Evolutionary conservation across 331 rosid species (phyloP).

Genomic region (Pyracantha coccinea): DNA sequence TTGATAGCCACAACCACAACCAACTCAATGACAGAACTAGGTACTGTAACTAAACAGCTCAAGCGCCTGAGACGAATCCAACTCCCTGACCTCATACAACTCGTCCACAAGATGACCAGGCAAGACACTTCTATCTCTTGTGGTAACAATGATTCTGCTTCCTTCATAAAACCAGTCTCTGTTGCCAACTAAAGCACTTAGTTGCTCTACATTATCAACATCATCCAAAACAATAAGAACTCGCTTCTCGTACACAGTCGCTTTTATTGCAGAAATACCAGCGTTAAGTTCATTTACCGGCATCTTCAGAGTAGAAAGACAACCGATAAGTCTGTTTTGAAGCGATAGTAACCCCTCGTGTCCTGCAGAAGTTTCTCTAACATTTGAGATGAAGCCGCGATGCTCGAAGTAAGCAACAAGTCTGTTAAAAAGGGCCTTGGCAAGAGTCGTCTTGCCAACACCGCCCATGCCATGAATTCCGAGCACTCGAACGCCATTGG

Average conservation of each 20-base stretch:
- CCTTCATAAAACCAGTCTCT: slow-evolving; percentile 46
- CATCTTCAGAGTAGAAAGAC: slow-evolving; percentile 2
- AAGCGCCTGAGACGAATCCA: slow-evolving; percentile 25
- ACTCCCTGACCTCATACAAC: slow-evolving; percentile 41
- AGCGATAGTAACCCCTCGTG: slow-evolving; percentile 25
- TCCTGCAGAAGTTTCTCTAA: slow-evolving; percentile 28
- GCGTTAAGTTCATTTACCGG: not conserved
- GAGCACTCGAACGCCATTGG: slow-evolving; percentile 31
- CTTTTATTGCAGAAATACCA: slow-evolving; percentile 20
- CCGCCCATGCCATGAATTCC: slow-evolving; percentile 65
- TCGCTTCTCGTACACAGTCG: slow-evolving; percentile 7
- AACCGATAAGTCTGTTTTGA: slow-evolving; percentile 14
- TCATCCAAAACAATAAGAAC: slow-evolving; percentile 47
- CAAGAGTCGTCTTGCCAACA: slow-evolving; percentile 66
- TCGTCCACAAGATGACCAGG: slow-evolving; percentile 1
- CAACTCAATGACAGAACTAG: not conserved
- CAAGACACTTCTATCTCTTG: slow-evolving; percentile 30
- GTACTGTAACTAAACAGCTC: slow-evolving; percentile 45
- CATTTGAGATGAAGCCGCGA: slow-evolving; percentile 38
- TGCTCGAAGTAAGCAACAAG: slow-evolving; percentile 27
- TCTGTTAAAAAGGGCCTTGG: slow-evolving; percentile 43
- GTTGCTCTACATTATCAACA: slow-evolving; percentile 26
- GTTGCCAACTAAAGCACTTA: slow-evolving; percentile 22
- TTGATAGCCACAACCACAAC: not conserved
- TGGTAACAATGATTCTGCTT: slow-evolving; percentile 47